phyloP scores from a whole-genome alignment of 176 grass and related monocot species.

The Ampelocalamus luodianensis region DNA sequence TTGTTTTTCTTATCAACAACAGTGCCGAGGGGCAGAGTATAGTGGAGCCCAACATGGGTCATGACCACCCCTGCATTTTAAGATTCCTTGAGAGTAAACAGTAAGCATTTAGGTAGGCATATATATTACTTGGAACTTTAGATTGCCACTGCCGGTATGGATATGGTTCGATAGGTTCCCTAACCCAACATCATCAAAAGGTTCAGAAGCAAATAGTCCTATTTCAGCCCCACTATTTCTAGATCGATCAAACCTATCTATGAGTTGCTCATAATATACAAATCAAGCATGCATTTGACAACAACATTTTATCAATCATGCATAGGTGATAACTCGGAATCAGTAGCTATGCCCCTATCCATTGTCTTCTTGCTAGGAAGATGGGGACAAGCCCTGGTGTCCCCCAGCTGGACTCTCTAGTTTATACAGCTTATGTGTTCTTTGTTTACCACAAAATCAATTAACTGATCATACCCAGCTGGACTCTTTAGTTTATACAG shows the following conservation, averaged over 20 bases:
- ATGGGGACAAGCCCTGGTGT: conserved; percentile 61
- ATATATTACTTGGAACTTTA: no score
- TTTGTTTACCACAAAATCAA: neutral
- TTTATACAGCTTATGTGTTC: conserved; percentile 11
- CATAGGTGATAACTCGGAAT: neutral
- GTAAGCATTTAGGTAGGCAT: no score
- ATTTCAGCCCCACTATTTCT: neutral
- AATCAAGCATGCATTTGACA: neutral
- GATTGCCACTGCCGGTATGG: neutral
- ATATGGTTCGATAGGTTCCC: neutral
- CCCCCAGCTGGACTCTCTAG: conserved; percentile 51
- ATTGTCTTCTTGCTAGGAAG: conserved; percentile 46
- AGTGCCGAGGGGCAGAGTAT: no score
- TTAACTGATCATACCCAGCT: conserved; percentile 39
- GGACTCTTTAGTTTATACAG: conserved; percentile 39
- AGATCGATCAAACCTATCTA: neutral
- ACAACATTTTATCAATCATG: neutral
- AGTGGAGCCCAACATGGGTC: no score
- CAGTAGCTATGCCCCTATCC: neutral
- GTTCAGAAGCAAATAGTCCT: neutral
- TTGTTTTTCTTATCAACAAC: neutral
- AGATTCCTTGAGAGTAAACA: no score
- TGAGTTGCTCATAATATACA: neutral
- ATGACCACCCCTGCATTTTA: no score
- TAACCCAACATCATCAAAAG: neutral